Percentiles rank a stretch among this genome's conserved stretches.
These are phyloP conservation scores for Pleomassaria siparia DNA, from an alignment of 2,329 filamentous ascomycete species.

Conservation along the genomic window DNA sequence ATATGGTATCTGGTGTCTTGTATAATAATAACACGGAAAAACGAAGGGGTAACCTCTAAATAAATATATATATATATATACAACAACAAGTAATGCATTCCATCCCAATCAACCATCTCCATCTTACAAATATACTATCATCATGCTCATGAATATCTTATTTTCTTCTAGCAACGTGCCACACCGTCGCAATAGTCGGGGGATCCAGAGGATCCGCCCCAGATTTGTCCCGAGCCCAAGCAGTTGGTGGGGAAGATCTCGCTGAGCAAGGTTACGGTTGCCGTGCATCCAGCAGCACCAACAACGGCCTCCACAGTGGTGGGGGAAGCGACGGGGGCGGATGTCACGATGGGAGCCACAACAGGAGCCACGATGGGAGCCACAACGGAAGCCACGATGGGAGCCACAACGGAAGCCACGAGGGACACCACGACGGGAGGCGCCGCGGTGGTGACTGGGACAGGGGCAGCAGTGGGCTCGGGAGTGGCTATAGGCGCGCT, in stretches of 20 bases:
- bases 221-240: conserved; percentile 4
- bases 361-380: background rate
- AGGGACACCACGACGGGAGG: background rate
- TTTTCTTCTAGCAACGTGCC: conserved; percentile 1
- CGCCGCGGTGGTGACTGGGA: background rate
- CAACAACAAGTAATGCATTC: too few relatives aligned
- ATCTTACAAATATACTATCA: too few relatives aligned
- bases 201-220: background rate
- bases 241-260: conserved; percentile 9
- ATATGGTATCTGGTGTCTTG: too few relatives aligned
- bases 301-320: background rate
- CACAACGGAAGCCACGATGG: too few relatives aligned
- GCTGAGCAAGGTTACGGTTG: conserved; percentile 4
- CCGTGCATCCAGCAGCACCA: conserved; percentile 5
- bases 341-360: background rate
- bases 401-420: background rate
- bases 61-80: too few relatives aligned
- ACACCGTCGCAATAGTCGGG: conserved; percentile 7
- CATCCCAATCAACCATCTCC: too few relatives aligned
- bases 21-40: too few relatives aligned
- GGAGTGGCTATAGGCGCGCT: background rate
- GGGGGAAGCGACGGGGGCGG: background rate
- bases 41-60: too few relatives aligned
- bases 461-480: background rate
- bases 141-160: too few relatives aligned